Base-by-base conservation (phyloP, 1,139 yeast genomes). In the Taphrina communis region DNA sequence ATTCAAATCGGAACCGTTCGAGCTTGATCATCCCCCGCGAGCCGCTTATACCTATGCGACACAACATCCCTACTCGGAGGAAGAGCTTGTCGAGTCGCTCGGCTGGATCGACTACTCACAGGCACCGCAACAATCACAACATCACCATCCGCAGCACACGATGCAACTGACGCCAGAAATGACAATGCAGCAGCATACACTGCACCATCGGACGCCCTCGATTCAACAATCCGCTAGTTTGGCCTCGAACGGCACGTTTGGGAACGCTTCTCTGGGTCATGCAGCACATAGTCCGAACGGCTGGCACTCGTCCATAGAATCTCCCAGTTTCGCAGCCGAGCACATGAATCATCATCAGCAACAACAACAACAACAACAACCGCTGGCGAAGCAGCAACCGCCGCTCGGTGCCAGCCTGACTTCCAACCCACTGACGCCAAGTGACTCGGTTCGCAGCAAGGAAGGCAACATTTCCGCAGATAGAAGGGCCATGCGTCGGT, bases 401-500 rank as follows among this genome's bases (percentile, higher is more conserved):
- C 31, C 31, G 12, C n/a, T 21, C 36, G 36, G 36, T 50, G 21
- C 2, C 53, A 50, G 21, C 53, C 8, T 21, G n/a, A 50, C 31
- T 8, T 6, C 41, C 3, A 35, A 35, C 36, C 58, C 25, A 17
- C 42, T 53, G 21, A 35, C 42, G n/a, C 11, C 25, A 5, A 6
- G 36, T 9, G 58, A 53, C 11, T 36, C 58, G 11, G 42, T 53
- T 3, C 38, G 44, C 31, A 25, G 31, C 17, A 42, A 36, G 56
- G 67, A 63, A 7, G 48, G 42, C n/a, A 17, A 19, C 31, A 46
- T 39, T 11, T 12, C 72, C 57, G 75, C 74, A 6, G 80, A 79
- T 70, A 74, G 76, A 60, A 70, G 78, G 53, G 74, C 86, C 79
- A 65, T 84, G 78, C 74, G 88, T 77, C 73, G 81, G 9, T 81